phyloP scores from a whole-genome alignment of 495 filamentous ascomycete species.

The Aspergillus hancockii region DNA sequence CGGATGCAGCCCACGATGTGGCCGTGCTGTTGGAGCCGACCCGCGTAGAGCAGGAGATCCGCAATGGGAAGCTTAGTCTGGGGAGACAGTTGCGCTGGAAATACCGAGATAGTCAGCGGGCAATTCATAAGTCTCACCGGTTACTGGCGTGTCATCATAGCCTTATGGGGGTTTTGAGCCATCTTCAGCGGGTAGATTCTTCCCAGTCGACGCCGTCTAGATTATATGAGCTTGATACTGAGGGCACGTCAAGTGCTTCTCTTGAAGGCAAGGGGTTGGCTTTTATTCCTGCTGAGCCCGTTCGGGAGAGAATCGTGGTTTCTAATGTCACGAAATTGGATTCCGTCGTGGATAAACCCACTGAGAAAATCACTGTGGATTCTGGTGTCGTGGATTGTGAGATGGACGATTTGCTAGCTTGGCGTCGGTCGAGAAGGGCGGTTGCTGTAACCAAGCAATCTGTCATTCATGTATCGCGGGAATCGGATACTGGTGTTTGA shows the following conservation, averaged over 20 bases:
- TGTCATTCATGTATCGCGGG: neutral
- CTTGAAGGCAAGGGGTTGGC: neutral
- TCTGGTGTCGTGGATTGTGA: constrained; percentile 12
- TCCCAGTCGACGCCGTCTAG: neutral
- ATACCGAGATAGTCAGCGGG: constrained; percentile 26
- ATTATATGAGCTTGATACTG: constrained; percentile 1
- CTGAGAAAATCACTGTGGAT: neutral
- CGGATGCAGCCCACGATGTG: constrained; percentile 21
- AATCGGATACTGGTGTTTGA: neutral
- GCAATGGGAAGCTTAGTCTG: constrained; percentile 19
- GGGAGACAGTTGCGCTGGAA: constrained; percentile 26
- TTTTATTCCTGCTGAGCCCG: neutral
- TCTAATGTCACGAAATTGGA: neutral
- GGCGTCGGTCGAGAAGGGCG: constrained; percentile 23
- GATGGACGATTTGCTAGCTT: constrained; percentile 27
- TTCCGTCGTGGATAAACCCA: neutral
- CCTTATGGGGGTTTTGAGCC: constrained; percentile 22
- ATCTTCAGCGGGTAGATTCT: constrained; percentile 22
- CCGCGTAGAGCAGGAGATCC: constrained; percentile 16
- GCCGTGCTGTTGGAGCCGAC: constrained; percentile 24
- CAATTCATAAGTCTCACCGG: constrained; percentile 21
- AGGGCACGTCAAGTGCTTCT: neutral
- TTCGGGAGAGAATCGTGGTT: neutral
- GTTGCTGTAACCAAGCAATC: neutral
- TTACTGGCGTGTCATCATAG: constrained; percentile 27